Evolutionary conservation across 495 filamentous ascomycete genomes (phyloP).

Genomic region (Darksidea phi): DNA sequence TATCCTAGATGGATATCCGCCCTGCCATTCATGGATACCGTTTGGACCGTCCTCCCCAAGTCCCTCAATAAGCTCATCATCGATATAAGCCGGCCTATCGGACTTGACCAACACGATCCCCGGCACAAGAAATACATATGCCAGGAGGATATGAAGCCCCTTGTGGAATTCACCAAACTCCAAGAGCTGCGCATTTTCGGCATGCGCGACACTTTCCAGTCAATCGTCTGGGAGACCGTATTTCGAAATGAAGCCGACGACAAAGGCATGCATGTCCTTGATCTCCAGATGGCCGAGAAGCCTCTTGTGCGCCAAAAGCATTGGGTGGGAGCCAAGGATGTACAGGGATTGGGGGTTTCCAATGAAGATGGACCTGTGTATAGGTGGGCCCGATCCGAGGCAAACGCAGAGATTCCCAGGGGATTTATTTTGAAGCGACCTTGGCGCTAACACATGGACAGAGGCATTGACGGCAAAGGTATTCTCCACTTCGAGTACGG

Average conservation of each 20-base stretch:
- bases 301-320: constrained; percentile 16
- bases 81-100: constrained; percentile 7
- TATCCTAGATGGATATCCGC: constrained; percentile 14
- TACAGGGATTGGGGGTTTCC: constrained; percentile 4
- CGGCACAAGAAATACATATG: constrained; percentile 2
- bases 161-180: constrained; percentile 18
- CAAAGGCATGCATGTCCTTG: constrained; percentile 17
- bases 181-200: constrained; percentile 18
- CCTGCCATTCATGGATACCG: constrained; percentile 13
- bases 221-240: constrained; percentile 30
- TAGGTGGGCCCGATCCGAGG: not conserved
- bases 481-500: constrained; percentile 19
- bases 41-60: constrained; percentile 5
- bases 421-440: too few relatives aligned
- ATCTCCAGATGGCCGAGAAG: constrained; percentile 10
- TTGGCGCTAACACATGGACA: not conserved
- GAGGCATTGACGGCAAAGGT: constrained; percentile 25
- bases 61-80: constrained; percentile 17
- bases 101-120: constrained; percentile 1
- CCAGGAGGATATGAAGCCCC: constrained; percentile 13
- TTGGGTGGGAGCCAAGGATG: constrained; percentile 14
- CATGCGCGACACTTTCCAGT: constrained; percentile 27
- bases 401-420: too few relatives aligned
- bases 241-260: constrained; percentile 15
- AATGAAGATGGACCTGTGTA: constrained; percentile 1